Conservation (phyloP, 257 asterid genomes). For the Prunella vulgaris region DNA sequence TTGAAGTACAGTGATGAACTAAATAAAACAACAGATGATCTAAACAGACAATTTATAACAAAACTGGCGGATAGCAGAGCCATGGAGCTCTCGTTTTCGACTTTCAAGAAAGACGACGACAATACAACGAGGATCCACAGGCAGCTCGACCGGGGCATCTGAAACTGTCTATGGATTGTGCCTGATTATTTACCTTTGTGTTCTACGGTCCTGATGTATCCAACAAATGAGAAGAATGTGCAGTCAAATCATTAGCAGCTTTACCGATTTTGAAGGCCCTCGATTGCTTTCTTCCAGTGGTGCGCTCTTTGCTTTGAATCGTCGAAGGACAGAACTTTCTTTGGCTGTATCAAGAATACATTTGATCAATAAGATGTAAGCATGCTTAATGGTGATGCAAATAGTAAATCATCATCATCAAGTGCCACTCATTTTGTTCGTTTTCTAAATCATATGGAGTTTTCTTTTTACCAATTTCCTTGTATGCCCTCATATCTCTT, state of each 20-base stretch:
- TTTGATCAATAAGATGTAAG: neutral
- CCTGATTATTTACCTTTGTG: constrained; percentile 28
- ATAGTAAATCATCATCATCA: too few species aligned
- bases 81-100: neutral
- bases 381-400: neutral
- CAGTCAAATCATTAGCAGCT: constrained; percentile 4
- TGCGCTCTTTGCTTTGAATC: constrained; percentile 84
- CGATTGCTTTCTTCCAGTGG: constrained; percentile 96
- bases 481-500: too few species aligned
- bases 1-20: constrained; percentile 12
- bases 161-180: neutral
- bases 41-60: constrained; percentile 22
- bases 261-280: constrained; percentile 84
- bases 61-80: constrained; percentile 20
- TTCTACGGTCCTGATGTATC: constrained; percentile 31
- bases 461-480: too few species aligned
- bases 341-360: constrained; percentile 56
- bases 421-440: neutral
- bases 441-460: neutral
- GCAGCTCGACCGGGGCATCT: too few species aligned
- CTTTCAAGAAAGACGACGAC: neutral
- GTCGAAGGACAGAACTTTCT: constrained; percentile 82
- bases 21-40: constrained; percentile 10
- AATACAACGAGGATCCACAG: neutral
- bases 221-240: constrained; percentile 46